Conservation (phyloP, 2,329 filamentous ascomycete species). For the Ophiosphaerella herpotricha region DNA sequence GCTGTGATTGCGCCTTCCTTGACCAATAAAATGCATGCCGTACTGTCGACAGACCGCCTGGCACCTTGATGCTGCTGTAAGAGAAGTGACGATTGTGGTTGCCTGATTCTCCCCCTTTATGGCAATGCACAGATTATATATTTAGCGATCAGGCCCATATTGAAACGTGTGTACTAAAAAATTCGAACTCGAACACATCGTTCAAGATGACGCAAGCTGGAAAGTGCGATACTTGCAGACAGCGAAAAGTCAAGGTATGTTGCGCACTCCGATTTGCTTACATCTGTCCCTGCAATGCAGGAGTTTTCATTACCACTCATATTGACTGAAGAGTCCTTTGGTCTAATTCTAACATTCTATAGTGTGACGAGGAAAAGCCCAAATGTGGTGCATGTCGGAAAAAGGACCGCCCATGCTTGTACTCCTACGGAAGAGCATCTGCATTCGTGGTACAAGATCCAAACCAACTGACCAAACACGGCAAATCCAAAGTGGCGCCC, state of each 20-base stretch:
- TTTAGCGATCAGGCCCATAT: no score
- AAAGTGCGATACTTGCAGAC: slow-evolving; percentile 38
- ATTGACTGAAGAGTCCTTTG: no score
- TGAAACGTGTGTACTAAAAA: background rate
- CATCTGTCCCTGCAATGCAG: no score
- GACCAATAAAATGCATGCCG: no score
- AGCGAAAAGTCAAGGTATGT: slow-evolving; percentile 39
- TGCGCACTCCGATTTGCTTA: background rate
- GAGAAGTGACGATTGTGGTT: no score
- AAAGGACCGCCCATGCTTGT: slow-evolving; percentile 32
- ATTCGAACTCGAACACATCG: background rate
- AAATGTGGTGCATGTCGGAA: slow-evolving; percentile 35
- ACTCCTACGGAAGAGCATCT: slow-evolving; percentile 32
- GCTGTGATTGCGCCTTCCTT: no score
- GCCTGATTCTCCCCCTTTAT: no score
- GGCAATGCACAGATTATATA: no score
- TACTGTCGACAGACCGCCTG: no score
- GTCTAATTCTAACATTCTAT: slow-evolving; percentile 2
- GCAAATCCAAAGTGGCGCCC: slow-evolving; percentile 22
- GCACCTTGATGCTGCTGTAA: no score
- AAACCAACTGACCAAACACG: slow-evolving; percentile 35
- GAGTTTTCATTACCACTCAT: no score
- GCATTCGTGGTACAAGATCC: slow-evolving; percentile 36
- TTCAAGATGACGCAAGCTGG: slow-evolving; percentile 34
- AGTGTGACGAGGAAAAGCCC: slow-evolving; percentile 36